Conservation (phyloP, 768 basidiomycete genomes). For the Filobasidium floriforme region DNA sequence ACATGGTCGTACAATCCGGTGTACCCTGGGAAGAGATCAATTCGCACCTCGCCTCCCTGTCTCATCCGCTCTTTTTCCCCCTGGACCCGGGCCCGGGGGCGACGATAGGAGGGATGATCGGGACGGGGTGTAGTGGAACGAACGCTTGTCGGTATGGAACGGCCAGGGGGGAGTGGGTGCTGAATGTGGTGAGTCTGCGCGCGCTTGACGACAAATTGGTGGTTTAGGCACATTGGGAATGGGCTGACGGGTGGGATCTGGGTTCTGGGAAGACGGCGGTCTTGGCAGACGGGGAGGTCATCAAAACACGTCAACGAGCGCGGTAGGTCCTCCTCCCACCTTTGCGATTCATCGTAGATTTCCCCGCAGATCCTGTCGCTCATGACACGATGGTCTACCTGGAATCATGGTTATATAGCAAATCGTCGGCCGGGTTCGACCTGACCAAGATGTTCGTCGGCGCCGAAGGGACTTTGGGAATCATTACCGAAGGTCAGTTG, state of each 20-base stretch:
- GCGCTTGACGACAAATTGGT: too few species aligned
- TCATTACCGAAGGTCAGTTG: conserved; percentile 68
- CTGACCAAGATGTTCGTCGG: conserved; percentile 81
- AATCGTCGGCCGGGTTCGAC: conserved; percentile 82
- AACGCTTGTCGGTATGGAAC: conserved; percentile 66
- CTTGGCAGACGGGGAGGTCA: conserved; percentile 76
- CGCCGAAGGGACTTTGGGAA: conserved; percentile 79
- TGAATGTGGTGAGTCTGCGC: conserved; percentile 57
- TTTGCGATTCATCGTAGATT: background rate
- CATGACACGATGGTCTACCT: too few species aligned
- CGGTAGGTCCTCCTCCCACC: conserved; percentile 16
- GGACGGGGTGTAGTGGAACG: conserved; percentile 73
- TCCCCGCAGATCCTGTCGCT: too few species aligned
- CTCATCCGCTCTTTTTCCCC: conserved; percentile 78
- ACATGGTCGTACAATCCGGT: conserved; percentile 43
- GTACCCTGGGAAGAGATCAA: conserved; percentile 43
- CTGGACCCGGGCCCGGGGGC: conserved; percentile 71
- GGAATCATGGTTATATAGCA: too few species aligned
- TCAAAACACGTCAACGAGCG: conserved; percentile 63
- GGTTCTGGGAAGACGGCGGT: conserved; percentile 63
- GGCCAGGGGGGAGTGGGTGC: conserved; percentile 78
- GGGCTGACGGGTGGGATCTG: conserved; percentile 15
- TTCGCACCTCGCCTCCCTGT: conserved; percentile 56
- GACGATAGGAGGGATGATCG: conserved; percentile 83
- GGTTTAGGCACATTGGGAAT: background rate